These are phyloP conservation scores for Pyrenochaeta sp. DNA, from an alignment of 2,329 filamentous ascomycete genomes.

Conservation along the genomic window DNA sequence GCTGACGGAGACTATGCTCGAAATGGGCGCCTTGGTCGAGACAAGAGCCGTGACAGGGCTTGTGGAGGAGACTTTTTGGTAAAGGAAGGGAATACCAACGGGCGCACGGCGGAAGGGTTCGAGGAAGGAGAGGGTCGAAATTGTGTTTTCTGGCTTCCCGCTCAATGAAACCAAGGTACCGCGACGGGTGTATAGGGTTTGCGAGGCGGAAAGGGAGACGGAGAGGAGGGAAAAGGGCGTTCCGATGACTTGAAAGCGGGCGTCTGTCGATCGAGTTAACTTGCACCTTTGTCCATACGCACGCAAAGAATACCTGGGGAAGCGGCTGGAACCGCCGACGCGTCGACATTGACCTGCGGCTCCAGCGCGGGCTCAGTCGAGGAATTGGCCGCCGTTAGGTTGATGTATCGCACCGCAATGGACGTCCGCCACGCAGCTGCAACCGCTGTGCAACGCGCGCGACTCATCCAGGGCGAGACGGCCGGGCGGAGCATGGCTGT, in stretches of 20 bases:
- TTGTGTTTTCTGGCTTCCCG: constrained; percentile 88
- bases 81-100: constrained; percentile 91
- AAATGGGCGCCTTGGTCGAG: constrained; percentile 84
- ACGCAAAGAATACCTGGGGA: constrained; percentile 34
- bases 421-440: constrained; percentile 19
- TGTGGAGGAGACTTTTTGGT: constrained; percentile 86
- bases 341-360: constrained; percentile 30
- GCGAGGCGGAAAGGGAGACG: constrained; percentile 89
- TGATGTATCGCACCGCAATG: constrained; percentile 49
- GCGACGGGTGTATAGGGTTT: constrained; percentile 89
- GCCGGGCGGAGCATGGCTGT: constrained; percentile 43
- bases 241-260: constrained; percentile 91
- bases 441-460: constrained; percentile 27
- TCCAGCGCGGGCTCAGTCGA: constrained; percentile 52
- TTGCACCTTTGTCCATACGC: background rate
- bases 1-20: constrained; percentile 86
- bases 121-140: constrained; percentile 88
- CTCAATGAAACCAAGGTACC: constrained; percentile 90
- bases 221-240: constrained; percentile 93
- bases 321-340: constrained; percentile 28
- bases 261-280: constrained; percentile 67
- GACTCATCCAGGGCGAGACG: constrained; percentile 36
- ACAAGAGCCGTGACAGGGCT: constrained; percentile 88
- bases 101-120: constrained; percentile 81
- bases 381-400: constrained; percentile 56